Base-by-base conservation (phyloP, 2,329 filamentous ascomycete genomes). In the Scedosporium minutisporum region DNA sequence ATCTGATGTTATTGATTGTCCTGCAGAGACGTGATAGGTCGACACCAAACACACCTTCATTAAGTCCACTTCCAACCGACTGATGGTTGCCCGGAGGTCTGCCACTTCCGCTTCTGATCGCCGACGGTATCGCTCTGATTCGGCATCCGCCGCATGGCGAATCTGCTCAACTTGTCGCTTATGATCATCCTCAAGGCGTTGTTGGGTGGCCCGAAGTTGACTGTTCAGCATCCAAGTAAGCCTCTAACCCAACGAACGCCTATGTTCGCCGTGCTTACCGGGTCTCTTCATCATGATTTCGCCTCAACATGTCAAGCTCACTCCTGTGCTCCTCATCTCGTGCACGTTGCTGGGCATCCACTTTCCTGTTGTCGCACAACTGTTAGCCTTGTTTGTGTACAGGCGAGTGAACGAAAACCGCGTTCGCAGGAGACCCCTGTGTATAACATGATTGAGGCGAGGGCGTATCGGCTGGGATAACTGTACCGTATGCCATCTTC, bases 51-150 rank as follows among this genome's bases (percentile, higher is more conserved):
- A 14, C 10, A 38, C 33, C 33, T 38, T 38, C 33, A 38, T 38
- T 10, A 38, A 38, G 33, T 38, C 83, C 41, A 84, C 81, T 70
- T 89, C 83, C 16, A 91, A 74, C 55, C 81, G 79, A 62, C 81
- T 83, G 29, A 88, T 80, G 1, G 79, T 86, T 25, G 80, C 81
- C 68, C 82, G 82, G 12, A 90, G 72, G 65, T 87, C 85, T n/a
- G 83, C 80, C 60, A 82, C 78, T 67, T 90, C 86, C 1, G 82
- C 84, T 53, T 89, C 87, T 27, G 74, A 72, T 51, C 81, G 75
- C 29, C 78, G 75, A 61, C 77, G 76, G 3, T 76, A 70, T 42
- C 81, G 77, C 58, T 83, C 80, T 1, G 75, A 69, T 62, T 86
- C 82, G 2, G 76, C 74, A 64, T 82, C 77, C 0, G 77, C 73